Base-by-base conservation (phyloP, 1,284 basidiomycete genomes). In the Moniliophthora roreri region DNA sequence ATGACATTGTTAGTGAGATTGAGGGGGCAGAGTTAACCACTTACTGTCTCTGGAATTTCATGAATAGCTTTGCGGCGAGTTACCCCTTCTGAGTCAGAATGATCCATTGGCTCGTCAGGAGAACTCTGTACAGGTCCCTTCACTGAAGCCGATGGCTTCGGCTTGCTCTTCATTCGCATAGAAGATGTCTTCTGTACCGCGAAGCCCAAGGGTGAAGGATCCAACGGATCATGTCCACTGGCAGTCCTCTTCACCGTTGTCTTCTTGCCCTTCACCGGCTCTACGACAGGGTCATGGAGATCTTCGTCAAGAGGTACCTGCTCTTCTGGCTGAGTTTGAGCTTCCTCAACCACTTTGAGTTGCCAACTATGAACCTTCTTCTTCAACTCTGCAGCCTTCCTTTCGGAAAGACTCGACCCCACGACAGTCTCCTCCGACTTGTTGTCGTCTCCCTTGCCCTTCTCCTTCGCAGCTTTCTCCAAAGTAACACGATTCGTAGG, bases 361-460 rank as follows among this genome's bases (percentile, higher is more conserved):
- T 46, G 44, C 44, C 44, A 46, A 2, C 18, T 46, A 3, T 46
- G 23, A n/a, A 46, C 44, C 44, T 46, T 46, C 18, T 46, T 24
- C 44, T 46, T 46, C 26, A 46, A 28, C 23, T 24, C 15, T 20
- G 41, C 41, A 18, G 16, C 44, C 18, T 32, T 46, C 5, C 23
- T 26, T n/a, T 46, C 26, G 4, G 44, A n/a, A n/a, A 28, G 28
- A 23, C 23, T 23, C 4, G 20, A 18, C n/a, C 6, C 41, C 5
- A 24, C 21, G 15, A 21, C 41, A 20, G 41, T 44, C 21, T 23
- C 41, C 16, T 40, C 39, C 21, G 39, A 40, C 26, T 32, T 32
- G 24, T 46, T 13, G 10, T 10, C 44, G 24, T 8, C 44, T 16
- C 26, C 7, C 10, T 21, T 15, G n/a, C 9, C 28, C 11, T 32